Evolutionary conservation across 1,284 basidiomycete genomes (phyloP).

Genomic region (Tylopilus sp.): DNA sequence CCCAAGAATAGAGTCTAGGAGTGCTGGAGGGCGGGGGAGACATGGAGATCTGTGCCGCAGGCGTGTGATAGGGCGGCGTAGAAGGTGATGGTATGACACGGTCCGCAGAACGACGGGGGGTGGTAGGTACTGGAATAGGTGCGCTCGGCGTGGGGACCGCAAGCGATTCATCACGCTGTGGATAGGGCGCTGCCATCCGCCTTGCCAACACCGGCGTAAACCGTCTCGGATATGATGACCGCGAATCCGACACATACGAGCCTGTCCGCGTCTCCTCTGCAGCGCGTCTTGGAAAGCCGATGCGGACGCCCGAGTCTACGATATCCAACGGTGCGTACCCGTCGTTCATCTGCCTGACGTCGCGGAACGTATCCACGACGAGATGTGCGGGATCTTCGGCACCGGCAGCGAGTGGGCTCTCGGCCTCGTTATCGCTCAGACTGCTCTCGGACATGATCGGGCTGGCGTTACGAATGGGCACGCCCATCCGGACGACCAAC

Average conservation of each 20-base stretch:
- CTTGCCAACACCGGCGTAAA: not conserved
- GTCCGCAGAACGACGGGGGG: slow-evolving; percentile 35
- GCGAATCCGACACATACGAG: slow-evolving; percentile 6
- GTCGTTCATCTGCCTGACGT: slow-evolving; percentile 17
- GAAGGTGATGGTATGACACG: slow-evolving; percentile 30
- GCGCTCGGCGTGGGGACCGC: slow-evolving; percentile 36
- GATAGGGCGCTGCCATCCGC: slow-evolving; percentile 9
- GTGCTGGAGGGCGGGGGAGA: slow-evolving; percentile 61
- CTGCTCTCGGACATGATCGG: slow-evolving; percentile 48
- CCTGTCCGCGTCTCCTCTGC: slow-evolving; percentile 21
- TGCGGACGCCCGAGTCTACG: slow-evolving; percentile 32
- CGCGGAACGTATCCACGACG: slow-evolving; percentile 47
- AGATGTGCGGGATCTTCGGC: slow-evolving; percentile 51
- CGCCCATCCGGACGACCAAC: slow-evolving; percentile 40
- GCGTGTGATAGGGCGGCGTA: slow-evolving; percentile 42
- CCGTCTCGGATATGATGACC: slow-evolving; percentile 10
- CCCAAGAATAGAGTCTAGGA: slow-evolving; percentile 58
- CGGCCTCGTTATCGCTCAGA: slow-evolving; percentile 47
- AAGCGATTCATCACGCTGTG: slow-evolving; percentile 16
- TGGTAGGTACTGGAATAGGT: slow-evolving; percentile 42
- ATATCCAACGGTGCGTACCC: slow-evolving; percentile 16
- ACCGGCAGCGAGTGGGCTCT: slow-evolving; percentile 55
- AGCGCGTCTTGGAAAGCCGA: slow-evolving; percentile 35
- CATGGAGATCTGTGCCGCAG: slow-evolving; percentile 49
- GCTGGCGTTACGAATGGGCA: slow-evolving; percentile 22